phyloP scores from a whole-genome alignment of 345 rosid species.

The Psidium friedrichsthalianum region DNA sequence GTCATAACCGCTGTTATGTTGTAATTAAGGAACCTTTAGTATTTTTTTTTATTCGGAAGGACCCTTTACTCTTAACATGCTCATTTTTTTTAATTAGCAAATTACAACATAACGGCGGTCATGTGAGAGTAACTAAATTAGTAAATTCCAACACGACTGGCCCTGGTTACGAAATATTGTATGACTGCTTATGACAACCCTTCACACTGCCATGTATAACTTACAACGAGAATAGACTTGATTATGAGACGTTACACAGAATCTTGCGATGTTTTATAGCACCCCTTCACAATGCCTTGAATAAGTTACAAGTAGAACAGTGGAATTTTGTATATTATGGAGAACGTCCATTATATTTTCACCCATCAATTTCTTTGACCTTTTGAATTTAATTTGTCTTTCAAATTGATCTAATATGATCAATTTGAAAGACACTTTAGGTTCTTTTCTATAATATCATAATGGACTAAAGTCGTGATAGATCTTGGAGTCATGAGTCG shows the following conservation, averaged over 20 bases:
- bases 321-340: not conserved
- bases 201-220: not conserved
- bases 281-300: too few relatives aligned
- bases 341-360: not conserved
- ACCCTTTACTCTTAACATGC: too few relatives aligned
- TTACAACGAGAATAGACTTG: not conserved
- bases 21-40: too few relatives aligned
- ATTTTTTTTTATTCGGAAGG: too few relatives aligned
- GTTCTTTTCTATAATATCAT: not conserved
- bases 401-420: too few relatives aligned
- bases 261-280: too few relatives aligned
- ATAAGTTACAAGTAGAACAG: not conserved
- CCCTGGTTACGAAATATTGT: not conserved
- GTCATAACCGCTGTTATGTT: too few relatives aligned
- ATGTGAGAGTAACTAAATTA: not conserved
- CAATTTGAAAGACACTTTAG: not conserved
- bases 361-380: not conserved
- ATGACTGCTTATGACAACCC: not conserved
- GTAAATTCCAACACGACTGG: not conserved
- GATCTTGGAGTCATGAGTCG: not conserved
- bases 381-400: not conserved
- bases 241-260: too few relatives aligned
- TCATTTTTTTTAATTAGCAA: too few relatives aligned
- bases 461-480: not conserved
- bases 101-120: too few relatives aligned